Evolutionary conservation across 2,329 filamentous ascomycete species (phyloP), one percentile per base, ranked within the genome.

Genomic region (Fusarium irregulare): DNA sequence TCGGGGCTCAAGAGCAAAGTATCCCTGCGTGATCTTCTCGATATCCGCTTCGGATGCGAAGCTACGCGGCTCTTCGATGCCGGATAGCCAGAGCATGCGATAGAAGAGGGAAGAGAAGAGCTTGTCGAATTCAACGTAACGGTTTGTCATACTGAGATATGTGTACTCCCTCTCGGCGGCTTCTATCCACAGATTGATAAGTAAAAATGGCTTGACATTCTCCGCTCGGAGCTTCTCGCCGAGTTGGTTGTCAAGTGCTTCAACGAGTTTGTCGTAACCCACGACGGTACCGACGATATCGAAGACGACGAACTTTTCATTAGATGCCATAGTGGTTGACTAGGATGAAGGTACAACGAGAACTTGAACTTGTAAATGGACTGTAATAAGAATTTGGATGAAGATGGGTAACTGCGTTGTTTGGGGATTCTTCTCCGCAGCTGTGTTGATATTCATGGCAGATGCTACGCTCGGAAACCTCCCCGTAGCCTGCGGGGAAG

Each of bases 101-200:
- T 84, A 85, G 76, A 87, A 86, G 20, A 85, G 72, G 1, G 79
- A 76, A 13, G 74, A 64, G 64, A 86, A 81, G 20, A 86, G 73
- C 9, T 80, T 76, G 27, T 77, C 79, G 75, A 83, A 86, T 10
- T 78, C 76, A 2, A 73, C 75, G 64, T 86, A 85, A 13, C 79
- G 76, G 2, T 78, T 80, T 1, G 81, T 82, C 10, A 85, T 77
- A 37, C 78, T 81, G 2, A 87, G 79, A 62, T 82, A 86, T 0
- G 82, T 86, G 69, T 83, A 86, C 63, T 87, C 84, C 20, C 81
- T 79, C 70, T 86, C 85, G 0, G 82, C 78, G 1, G 77, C 79
- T 45, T 83, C 82, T 64, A 85, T 77, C 84, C 83, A 86, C 6
- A 78, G 72, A 70, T 80, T 84, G 25, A 82, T 83, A 14, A 87